A percentile compares a stretch with the other conserved stretches of the same genome.
phyloP scores from a whole-genome alignment of 208 protist genomes.

The Pavlovales sp. region DNA sequence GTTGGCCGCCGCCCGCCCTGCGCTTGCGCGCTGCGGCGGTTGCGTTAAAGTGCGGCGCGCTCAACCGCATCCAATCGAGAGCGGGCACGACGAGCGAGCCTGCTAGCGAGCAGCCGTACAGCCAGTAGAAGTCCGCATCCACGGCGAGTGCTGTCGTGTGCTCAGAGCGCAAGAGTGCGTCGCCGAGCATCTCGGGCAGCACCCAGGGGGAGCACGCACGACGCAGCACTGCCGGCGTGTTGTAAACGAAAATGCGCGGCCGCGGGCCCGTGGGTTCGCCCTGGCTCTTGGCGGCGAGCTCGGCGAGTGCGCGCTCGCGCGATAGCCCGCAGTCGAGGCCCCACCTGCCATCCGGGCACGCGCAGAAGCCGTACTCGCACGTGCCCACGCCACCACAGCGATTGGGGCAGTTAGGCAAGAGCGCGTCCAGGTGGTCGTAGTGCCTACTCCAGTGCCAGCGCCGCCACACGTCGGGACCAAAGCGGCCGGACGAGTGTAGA shows the following conservation, averaged over 20 bases:
- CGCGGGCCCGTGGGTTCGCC: too few species aligned
- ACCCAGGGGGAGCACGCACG: neutral
- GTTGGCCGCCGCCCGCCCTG: neutral
- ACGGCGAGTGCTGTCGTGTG: neutral
- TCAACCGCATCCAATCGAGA: neutral
- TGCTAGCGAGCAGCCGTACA: constrained; percentile 29
- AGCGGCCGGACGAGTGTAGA: too few species aligned
- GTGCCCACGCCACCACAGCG: neutral
- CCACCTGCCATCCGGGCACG: constrained; percentile 1
- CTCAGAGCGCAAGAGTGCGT: neutral
- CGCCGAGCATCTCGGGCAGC: constrained; percentile 4
- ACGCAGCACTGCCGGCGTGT: neutral
- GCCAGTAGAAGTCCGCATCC: constrained; percentile 12
- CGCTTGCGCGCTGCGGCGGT: neutral
- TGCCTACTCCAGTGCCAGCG: neutral
- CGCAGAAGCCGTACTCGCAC: constrained; percentile 30
- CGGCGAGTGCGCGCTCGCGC: neutral
- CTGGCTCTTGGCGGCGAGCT: neutral
- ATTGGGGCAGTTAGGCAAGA: constrained; percentile 2
- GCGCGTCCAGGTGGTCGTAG: too few species aligned
- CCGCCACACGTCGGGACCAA: constrained; percentile 4
- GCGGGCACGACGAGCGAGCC: neutral
- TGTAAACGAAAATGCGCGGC: constrained; percentile 31
- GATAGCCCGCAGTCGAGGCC: constrained; percentile 28
- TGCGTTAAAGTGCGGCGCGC: neutral